Evolutionary conservation across 176 grass and related monocot genomes (phyloP).

Genomic region (Chrysopogon serrulatus): DNA sequence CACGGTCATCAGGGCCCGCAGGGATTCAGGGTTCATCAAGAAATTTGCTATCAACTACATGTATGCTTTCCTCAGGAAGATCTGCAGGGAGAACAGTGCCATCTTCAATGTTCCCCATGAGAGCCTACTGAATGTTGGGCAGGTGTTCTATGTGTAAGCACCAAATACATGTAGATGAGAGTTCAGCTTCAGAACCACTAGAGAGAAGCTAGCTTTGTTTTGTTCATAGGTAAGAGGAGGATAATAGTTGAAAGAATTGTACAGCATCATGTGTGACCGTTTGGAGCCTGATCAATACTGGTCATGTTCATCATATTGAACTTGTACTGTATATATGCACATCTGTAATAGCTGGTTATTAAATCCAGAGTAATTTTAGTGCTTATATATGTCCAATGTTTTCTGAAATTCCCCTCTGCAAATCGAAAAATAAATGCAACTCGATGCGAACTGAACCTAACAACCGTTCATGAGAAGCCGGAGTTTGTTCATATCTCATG

Average conservation of each 20-base stretch:
- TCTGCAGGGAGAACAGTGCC: conserved; percentile 74
- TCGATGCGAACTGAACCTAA: neutral
- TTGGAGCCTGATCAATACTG: neutral
- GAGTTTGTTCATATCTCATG: neutral
- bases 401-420: too few relatives aligned
- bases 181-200: neutral
- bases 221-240: neutral
- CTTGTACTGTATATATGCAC: neutral
- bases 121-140: conserved; percentile 79
- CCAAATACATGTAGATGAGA: neutral
- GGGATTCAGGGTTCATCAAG: conserved; percentile 52
- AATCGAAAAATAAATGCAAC: neutral
- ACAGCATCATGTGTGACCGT: neutral
- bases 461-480: neutral
- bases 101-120: conserved; percentile 83
- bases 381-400: too few relatives aligned
- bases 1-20: conserved; percentile 58
- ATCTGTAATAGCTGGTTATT: neutral
- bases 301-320: neutral
- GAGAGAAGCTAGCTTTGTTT: neutral
- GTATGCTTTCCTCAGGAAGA: conserved; percentile 72
- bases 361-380: neutral
- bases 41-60: conserved; percentile 63
- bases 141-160: conserved; percentile 74
- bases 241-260: conserved; percentile 7